Evolutionary conservation across 176 grass and related monocot species (phyloP).

Genomic region (Triticum monococcum): DNA sequence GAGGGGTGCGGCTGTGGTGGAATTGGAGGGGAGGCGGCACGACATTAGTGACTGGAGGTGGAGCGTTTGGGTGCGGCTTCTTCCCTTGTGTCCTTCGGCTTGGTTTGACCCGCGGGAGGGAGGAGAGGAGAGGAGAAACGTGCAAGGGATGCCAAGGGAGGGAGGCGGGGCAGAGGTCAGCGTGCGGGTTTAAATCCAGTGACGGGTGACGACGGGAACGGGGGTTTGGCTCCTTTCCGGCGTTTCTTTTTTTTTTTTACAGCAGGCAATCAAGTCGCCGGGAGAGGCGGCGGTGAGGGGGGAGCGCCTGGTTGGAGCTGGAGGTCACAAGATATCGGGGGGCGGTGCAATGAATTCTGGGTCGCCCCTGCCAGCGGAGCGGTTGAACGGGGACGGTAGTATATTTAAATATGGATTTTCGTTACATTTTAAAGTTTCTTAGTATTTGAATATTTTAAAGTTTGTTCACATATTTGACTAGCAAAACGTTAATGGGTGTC

Average conservation of each 20-base stretch:
- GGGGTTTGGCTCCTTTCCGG: no score
- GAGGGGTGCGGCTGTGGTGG: neutral
- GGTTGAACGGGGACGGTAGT: neutral
- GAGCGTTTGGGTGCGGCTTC: conserved; percentile 32
- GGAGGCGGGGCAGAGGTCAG: conserved; percentile 4
- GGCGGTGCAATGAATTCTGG: neutral
- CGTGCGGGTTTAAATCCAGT: conserved; percentile 28
- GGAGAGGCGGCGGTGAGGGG: neutral
- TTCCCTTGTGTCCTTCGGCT: neutral
- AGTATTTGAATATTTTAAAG: no score
- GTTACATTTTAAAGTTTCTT: no score
- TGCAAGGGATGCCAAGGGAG: neutral
- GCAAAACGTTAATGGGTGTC: no score
- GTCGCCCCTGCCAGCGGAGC: neutral
- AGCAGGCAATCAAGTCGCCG: neutral
- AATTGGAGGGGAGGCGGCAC: conserved; percentile 9
- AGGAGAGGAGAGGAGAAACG: neutral
- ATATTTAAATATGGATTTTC: no score
- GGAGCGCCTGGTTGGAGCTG: no score
- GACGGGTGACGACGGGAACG: neutral
- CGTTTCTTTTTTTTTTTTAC: neutral
- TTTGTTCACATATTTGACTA: no score
- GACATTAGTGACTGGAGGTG: neutral
- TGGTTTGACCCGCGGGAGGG: conserved; percentile 36
- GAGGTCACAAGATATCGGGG: neutral